Conservation (phyloP, 345 rosid species). For the Mallotus nudiflorus region DNA sequence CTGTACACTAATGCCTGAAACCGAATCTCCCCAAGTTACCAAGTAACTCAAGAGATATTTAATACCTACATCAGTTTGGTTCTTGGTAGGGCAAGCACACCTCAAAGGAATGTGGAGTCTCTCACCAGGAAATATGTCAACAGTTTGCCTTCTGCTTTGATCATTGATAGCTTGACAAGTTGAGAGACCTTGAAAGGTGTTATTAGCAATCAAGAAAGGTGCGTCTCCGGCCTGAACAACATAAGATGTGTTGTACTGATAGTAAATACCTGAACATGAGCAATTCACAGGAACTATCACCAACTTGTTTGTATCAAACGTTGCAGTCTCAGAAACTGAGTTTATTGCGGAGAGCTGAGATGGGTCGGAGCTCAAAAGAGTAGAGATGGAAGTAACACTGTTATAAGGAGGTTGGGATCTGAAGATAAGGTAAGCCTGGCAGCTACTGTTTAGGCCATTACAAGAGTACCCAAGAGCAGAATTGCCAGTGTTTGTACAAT, state of each 20-base stretch:
- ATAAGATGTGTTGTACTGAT: slow-evolving; percentile 54
- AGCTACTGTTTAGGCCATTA: slow-evolving; percentile 59
- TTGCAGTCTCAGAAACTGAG: slow-evolving; percentile 35
- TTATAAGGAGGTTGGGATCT: slow-evolving; percentile 56
- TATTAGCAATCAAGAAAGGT: slow-evolving; percentile 43
- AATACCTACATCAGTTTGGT: slow-evolving; percentile 35
- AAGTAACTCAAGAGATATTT: slow-evolving; percentile 35
- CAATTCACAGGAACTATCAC: slow-evolving; percentile 68
- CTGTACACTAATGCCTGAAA: neutral
- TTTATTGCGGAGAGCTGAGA: slow-evolving; percentile 51
- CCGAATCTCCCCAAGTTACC: slow-evolving; percentile 4
- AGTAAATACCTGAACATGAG: slow-evolving; percentile 60
- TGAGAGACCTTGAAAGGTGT: slow-evolving; percentile 68
- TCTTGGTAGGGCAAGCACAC: slow-evolving; percentile 45
- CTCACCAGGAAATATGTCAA: slow-evolving; percentile 30
- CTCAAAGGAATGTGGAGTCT: slow-evolving; percentile 46
- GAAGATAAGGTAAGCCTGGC: slow-evolving; percentile 61
- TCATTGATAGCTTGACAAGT: slow-evolving; percentile 71
- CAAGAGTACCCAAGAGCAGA: slow-evolving; percentile 75
- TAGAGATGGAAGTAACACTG: slow-evolving; percentile 51
- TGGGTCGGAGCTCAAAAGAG: slow-evolving; percentile 45
- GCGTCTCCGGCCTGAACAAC: slow-evolving; percentile 31
- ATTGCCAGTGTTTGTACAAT: slow-evolving; percentile 37
- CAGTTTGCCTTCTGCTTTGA: slow-evolving; percentile 31
- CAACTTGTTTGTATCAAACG: slow-evolving; percentile 43